Base-by-base conservation (phyloP, 148 eudicot species). In the Pharnaceum exiguum region DNA sequence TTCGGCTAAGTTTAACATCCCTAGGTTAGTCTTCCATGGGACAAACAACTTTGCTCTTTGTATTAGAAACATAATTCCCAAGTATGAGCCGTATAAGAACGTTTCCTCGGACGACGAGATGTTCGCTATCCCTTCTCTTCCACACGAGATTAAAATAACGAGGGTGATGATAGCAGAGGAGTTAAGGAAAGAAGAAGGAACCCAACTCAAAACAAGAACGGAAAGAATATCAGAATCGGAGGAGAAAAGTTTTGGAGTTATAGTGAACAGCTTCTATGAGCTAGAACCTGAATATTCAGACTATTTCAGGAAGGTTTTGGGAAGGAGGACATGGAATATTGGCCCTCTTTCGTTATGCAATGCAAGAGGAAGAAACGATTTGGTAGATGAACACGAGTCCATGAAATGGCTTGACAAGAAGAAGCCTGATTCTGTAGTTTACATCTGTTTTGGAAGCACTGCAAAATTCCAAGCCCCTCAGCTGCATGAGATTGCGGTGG, bases 231-330 rank as follows among this genome's bases (percentile, higher is more conserved):
- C 8, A 12, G 74, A 77, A 29, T 56, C 83, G 0, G 83, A 69
- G 40, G n/a, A 46, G 4, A 61, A 5, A 4, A 78, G 81, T 46
- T 79, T 50, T 15, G 90, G 95, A 56, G 74, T 70, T 16, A 57
- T 87, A 7, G 57, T 71, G 0, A 84, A 87, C 39, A 84, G 82
- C 65, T 79, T 85, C 59, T 76, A 76, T 15, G 91, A 85, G 80
- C 75, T 85, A 2, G 91, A 85, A 60, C 74, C 80, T 0, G 84
- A 58, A 2, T 87, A 87, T 46, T 85, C 67, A 1, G 69, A 75
- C 26, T 55, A 77, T 24, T 77, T 59, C 49, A 63, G 49, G 51
- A 57, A 70, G 7, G 77, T 64, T 21, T 17, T 81, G 46, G 76
- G 76, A 5, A 68, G 71, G 35, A 74, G 55, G 40, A 67, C 77